Percentiles rank a stretch among this genome's conserved stretches.
Conservation (phyloP, 768 basidiomycete species). For the Phlebiopsis flavidoalba region DNA sequence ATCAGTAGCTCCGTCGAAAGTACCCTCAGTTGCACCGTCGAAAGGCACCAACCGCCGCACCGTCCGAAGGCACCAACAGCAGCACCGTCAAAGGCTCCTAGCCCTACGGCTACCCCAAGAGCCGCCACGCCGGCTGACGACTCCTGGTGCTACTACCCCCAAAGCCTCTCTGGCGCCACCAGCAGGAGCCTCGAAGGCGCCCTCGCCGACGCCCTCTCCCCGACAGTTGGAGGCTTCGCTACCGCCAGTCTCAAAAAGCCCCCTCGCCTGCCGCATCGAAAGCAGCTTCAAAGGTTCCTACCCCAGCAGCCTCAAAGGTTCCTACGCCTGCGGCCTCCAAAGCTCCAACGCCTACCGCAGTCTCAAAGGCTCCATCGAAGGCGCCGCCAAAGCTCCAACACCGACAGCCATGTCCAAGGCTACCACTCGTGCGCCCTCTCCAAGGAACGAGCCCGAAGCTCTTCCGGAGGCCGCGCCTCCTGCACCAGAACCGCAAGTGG, state of each 20-base stretch:
- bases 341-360: conserved; percentile 5
- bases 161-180: neutral
- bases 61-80: no score
- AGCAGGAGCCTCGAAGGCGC: neutral
- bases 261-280: conserved; percentile 1
- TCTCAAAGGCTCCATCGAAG: conserved; percentile 10
- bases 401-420: conserved; percentile 11
- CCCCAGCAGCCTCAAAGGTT: neutral
- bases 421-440: conserved; percentile 5
- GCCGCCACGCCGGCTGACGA: conserved; percentile 3
- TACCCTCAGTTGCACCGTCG: neutral
- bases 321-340: neutral
- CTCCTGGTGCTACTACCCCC: conserved; percentile 1
- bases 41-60: neutral
- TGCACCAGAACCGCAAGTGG: neutral
- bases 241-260: neutral
- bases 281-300: conserved; percentile 9
- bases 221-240: neutral
- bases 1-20: neutral
- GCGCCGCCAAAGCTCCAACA: conserved; percentile 15
- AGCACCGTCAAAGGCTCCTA: conserved; percentile 9
- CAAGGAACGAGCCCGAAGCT: neutral
- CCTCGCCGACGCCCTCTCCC: neutral
- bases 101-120: conserved; percentile 3
- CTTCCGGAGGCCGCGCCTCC: conserved; percentile 9